These are phyloP conservation scores for Eucalyptus sp. DNA, from an alignment of 345 rosid species.

Conservation along the genomic window DNA sequence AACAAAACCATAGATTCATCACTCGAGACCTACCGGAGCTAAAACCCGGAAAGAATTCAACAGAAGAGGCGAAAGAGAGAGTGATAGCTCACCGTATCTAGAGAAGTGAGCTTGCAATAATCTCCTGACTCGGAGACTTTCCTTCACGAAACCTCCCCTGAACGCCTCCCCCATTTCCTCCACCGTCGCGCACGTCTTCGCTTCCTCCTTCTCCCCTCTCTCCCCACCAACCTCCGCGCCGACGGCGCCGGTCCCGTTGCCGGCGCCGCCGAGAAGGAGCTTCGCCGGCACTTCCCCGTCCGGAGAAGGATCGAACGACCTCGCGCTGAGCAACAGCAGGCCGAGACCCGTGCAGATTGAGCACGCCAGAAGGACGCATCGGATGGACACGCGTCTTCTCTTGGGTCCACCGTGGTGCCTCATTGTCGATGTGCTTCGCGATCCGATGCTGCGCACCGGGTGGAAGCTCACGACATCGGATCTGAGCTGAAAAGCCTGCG, in stretches of 20 bases:
- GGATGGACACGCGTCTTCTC: conserved; percentile 34
- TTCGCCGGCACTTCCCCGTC: background rate
- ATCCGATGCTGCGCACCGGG: background rate
- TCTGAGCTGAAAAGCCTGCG: background rate
- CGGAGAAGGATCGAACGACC: conserved; percentile 38
- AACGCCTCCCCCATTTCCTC: conserved; percentile 88
- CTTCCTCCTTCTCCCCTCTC: background rate
- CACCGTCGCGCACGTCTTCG: conserved; percentile 63
- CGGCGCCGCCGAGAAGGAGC: background rate
- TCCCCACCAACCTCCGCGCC: background rate
- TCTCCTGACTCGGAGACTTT: conserved; percentile 54
- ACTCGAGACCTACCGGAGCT: background rate
- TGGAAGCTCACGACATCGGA: background rate
- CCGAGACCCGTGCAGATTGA: conserved; percentile 31
- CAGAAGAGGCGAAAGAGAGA: background rate
- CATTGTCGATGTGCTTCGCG: background rate
- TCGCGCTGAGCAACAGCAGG: conserved; percentile 36
- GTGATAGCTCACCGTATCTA: conserved; percentile 24
- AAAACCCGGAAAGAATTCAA: background rate
- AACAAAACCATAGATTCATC: background rate
- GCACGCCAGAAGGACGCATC: conserved; percentile 17
- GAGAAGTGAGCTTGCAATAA: conserved; percentile 52
- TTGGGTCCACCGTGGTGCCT: conserved; percentile 12
- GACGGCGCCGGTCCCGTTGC: background rate
- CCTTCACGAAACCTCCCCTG: conserved; percentile 33